phyloP scores from a whole-genome alignment of 768 basidiomycete species.

The Mycena chlorophos region DNA sequence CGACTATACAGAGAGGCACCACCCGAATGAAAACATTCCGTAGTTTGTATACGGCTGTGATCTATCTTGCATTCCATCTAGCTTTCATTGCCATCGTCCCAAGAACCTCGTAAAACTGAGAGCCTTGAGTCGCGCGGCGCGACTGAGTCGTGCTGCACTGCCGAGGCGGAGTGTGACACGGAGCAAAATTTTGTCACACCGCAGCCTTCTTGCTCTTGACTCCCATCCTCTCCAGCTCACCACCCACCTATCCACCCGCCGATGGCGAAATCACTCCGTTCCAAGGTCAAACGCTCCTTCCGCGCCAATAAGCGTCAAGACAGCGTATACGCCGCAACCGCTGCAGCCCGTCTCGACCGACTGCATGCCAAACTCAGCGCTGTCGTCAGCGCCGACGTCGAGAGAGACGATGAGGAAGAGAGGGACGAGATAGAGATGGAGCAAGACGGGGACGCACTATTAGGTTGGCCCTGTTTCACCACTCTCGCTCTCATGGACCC shows the following conservation, averaged over 20 bases:
- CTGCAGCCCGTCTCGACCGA: conserved; percentile 75
- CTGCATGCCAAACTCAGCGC: conserved; percentile 65
- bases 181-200: not conserved
- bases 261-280: conserved; percentile 85
- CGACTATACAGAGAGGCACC: conserved; percentile 74
- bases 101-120: not conserved
- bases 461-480: conserved; percentile 72
- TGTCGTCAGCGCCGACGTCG: conserved; percentile 39
- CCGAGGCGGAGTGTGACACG: no score
- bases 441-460: conserved; percentile 36
- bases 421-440: conserved; percentile 36
- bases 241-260: not conserved
- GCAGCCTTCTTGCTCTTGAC: conserved; percentile 4
- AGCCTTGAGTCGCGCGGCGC: not conserved
- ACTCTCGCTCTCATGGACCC: conserved; percentile 60
- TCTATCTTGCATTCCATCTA: not conserved
- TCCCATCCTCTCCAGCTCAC: conserved; percentile 21
- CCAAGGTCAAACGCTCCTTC: conserved; percentile 77
- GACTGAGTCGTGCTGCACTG: no score
- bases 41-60: not conserved
- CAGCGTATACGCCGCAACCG: conserved; percentile 74
- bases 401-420: conserved; percentile 35
- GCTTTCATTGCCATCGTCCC: not conserved
- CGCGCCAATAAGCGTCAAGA: conserved; percentile 74
- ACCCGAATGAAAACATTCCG: conserved; percentile 38